These are phyloP conservation scores for Moesziomyces globuligerus DNA, from an alignment of 1,284 basidiomycete genomes.

Conservation along the genomic window DNA sequence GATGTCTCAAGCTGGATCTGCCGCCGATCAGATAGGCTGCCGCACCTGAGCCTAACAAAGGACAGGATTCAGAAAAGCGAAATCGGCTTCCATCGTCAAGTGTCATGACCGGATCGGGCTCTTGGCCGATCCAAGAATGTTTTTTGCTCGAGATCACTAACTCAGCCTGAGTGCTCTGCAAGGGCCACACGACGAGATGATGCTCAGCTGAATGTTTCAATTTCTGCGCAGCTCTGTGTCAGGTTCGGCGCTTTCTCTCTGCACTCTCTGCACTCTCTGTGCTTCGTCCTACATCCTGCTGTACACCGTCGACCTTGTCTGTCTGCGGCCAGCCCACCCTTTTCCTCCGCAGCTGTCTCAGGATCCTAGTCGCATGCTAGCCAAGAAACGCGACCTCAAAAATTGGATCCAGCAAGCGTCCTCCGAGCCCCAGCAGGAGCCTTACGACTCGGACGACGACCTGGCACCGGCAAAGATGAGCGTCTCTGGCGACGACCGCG, in stretches of 20 bases:
- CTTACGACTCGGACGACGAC: conserved; percentile 63
- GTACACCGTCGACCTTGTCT: not conserved
- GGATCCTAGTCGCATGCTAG: conserved; percentile 35
- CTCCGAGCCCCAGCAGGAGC: conserved; percentile 37
- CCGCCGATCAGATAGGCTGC: too few relatives aligned
- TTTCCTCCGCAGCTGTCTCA: too few relatives aligned
- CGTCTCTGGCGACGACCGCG: conserved; percentile 27
- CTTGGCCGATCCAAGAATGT: not conserved
- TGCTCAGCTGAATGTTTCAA: too few relatives aligned
- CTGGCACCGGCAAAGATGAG: conserved; percentile 51
- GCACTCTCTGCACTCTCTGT: too few relatives aligned
- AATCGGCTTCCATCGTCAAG: too few relatives aligned
- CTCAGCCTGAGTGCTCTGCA: not conserved
- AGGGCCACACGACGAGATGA: not conserved
- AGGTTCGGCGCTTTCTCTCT: too few relatives aligned
- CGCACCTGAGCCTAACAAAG: too few relatives aligned
- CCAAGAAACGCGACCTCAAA: conserved; percentile 48
- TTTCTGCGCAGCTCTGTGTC: too few relatives aligned
- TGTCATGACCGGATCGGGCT: not conserved
- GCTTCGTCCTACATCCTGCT: not conserved
- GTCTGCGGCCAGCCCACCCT: too few relatives aligned
- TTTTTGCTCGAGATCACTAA: not conserved
- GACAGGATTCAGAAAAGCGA: too few relatives aligned
- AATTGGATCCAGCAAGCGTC: conserved; percentile 42
- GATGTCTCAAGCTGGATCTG: too few relatives aligned